Percentiles rank a stretch among this genome's conserved stretches.
Evolutionary conservation across 2,329 filamentous ascomycete genomes (phyloP).

Genomic region (Gyromitra esculenta): DNA sequence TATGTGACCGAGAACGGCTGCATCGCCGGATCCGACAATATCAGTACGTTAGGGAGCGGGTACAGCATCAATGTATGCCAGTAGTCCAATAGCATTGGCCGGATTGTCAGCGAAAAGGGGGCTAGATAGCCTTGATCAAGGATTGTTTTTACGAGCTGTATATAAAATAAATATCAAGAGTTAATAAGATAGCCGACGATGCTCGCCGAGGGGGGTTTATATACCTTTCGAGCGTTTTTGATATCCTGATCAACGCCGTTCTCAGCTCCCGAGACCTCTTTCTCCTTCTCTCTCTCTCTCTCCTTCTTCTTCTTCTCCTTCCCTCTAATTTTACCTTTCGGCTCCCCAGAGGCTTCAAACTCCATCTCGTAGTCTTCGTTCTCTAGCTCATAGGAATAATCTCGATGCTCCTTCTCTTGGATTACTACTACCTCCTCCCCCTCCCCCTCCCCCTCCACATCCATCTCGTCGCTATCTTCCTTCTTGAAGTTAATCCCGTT

Average conservation of each 20-base stretch:
- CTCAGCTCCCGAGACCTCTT: conserved; percentile 46
- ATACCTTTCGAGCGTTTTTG: conserved; percentile 55
- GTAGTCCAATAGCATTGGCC: conserved; percentile 92
- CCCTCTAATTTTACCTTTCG: conserved; percentile 62
- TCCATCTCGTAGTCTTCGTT: conserved; percentile 70
- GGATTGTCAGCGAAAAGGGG: conserved; percentile 80
- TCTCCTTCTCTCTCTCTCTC: conserved; percentile 39
- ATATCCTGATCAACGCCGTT: conserved; percentile 64
- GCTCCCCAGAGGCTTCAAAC: conserved; percentile 61
- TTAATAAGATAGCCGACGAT: not conserved
- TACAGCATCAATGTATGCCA: conserved; percentile 78
- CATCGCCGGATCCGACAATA: conserved; percentile 82
- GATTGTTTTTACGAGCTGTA: conserved; percentile 84
- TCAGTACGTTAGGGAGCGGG: conserved; percentile 82
- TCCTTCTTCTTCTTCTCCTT: conserved; percentile 29
- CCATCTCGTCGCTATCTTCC: conserved; percentile 56
- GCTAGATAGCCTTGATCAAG: conserved; percentile 89
- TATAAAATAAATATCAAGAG: conserved; percentile 65
- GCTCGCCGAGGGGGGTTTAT: not conserved
- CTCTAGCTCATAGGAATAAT: conserved; percentile 42
- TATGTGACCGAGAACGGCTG: conserved; percentile 89
- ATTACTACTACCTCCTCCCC: conserved; percentile 54
- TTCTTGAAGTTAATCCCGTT: conserved; percentile 75
- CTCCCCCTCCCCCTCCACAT: conserved; percentile 61
- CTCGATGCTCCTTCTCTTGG: not conserved